These are phyloP conservation scores for Pyracantha coccinea DNA, from an alignment of 331 rosid species.

Conservation along the genomic window DNA sequence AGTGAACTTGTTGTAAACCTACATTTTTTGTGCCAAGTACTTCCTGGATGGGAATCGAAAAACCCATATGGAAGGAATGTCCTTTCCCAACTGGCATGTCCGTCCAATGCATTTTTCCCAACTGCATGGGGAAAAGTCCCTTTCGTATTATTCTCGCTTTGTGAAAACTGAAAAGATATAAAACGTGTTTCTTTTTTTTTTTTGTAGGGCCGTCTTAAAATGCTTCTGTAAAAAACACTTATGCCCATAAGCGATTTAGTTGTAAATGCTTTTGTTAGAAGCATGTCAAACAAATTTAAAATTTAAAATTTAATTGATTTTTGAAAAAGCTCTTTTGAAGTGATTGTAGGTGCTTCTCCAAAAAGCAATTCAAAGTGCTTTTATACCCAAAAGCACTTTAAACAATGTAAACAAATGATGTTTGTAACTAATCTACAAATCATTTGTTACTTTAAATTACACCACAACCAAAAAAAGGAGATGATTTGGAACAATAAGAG, in stretches of 20 bases:
- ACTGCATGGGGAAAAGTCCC: background rate
- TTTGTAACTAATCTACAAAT: background rate
- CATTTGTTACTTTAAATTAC: background rate
- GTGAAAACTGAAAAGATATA: no score
- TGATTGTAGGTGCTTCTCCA: no score
- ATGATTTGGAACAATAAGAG: background rate
- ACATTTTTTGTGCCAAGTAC: background rate
- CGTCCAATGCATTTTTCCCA: no score
- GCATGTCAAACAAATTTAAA: background rate
- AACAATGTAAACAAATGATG: no score
- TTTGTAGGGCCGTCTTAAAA: no score
- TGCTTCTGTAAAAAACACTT: no score
- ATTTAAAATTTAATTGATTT: no score
- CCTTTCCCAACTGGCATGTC: background rate
- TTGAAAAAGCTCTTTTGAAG: no score
- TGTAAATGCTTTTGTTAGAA: background rate
- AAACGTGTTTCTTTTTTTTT: no score
- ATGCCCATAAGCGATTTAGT: background rate
- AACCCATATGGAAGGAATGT: slow-evolving; percentile 13
- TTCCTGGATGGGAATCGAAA: slow-evolving; percentile 11
- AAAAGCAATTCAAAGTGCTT: no score
- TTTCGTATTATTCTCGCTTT: background rate
- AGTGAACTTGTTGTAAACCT: slow-evolving; percentile 29
- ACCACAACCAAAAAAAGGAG: background rate
- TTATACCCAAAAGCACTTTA: no score